Base-by-base conservation (phyloP, 371 early-diverging fungal genomes). In the Fennellomyces sp. region DNA sequence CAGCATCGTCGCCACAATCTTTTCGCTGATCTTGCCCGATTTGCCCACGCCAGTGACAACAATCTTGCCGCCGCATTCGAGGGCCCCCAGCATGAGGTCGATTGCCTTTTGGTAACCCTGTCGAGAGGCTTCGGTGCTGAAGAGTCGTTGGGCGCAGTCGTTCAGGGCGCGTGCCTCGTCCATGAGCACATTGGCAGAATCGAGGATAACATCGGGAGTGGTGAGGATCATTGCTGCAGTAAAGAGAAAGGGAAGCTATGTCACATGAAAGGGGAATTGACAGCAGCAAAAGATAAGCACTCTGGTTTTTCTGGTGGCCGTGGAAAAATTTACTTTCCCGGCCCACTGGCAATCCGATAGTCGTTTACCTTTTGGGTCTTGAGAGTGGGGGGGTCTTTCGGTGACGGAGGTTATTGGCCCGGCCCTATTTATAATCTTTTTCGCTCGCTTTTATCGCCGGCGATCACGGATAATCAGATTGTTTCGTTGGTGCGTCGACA, bases 21-120 rank as follows among this genome's bases (percentile, higher is more conserved):
- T 88, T 25, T 81, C 78, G 13, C 81, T 84, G 53, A 88, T 81
- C 55, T 84, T 81, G 31, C 81, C 85, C 1, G 85, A 84, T 59
- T 88, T 88, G 23, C 88, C 88, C 0, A 88, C 86, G 11, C 86
- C 88, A 0, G 88, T 82, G 6, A 88, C 78, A 0, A 88, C 75
- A 15, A 87, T 62, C 52, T 88, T 88, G 48, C 84, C 76, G 13
- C 78, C 76, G 2, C 58, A 42, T 19, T 76, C 72, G 17, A 78
- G 59, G 3, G 75, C 52, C 2, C 65, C 63, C 23, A 72, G 64
- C 61, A 82, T 65, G 27, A 70, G 59, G 35, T 73, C 68, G 21
- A 80, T 68, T 8, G 79, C 80, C 50, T 70, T 57, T 15, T 73
- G 58, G 48, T 69, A 82, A 13, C 78, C 81, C 31, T 76, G 58